Evolutionary conservation across 106 monocot genomes (phyloP), one percentile per base, ranked within the genome.

Genomic region (Gastrodia elata): DNA sequence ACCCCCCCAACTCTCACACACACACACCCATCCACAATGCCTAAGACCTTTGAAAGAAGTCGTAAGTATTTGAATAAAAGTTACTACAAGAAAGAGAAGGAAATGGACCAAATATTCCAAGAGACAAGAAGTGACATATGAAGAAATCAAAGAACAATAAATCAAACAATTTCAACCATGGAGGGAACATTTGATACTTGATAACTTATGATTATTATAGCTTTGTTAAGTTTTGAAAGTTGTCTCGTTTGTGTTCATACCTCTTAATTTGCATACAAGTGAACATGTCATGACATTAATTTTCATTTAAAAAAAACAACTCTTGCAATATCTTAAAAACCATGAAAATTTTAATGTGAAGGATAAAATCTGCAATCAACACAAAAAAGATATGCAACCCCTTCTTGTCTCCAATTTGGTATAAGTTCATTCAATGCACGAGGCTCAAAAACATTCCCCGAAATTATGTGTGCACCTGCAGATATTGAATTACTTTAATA

Each of bases 401-500:
- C 89, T 56, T 96, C 92, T 68, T 84, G 38, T 75, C 73, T 87
- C 92, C 92, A 96, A 52, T 84, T 35, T 43, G 95, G 95, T 24
- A 96, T 80, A 74, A 96, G 81, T 77, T 96, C 95, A 84, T 96
- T 86, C 78, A 96, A 80, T 34, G 95, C 89, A 75, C 95, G 89
- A 11, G 92, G 73, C 59, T 96, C 95, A 74, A 96, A 90, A 64
- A 96, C 95, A 86, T 96, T 96, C 42, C 92, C 92, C 0, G 95
- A 96, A 67, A 96, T 77, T 34, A 96, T 81, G 83, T 96, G 95
- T 32, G 95, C 84, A 82, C 95, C 95, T 96, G 87, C 26, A 82
- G 65, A 64, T 41, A 61, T 61, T 61, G 28, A 5, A 30, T 3
- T 44, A 22, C 46, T 34, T 52, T 39, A 2, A 40, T 68, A 28